A percentile compares a stretch with the other conserved stretches of the same genome.
phyloP scores from a whole-genome alignment of 169 alveolate genomes.

The Condylostoma magnum region DNA sequence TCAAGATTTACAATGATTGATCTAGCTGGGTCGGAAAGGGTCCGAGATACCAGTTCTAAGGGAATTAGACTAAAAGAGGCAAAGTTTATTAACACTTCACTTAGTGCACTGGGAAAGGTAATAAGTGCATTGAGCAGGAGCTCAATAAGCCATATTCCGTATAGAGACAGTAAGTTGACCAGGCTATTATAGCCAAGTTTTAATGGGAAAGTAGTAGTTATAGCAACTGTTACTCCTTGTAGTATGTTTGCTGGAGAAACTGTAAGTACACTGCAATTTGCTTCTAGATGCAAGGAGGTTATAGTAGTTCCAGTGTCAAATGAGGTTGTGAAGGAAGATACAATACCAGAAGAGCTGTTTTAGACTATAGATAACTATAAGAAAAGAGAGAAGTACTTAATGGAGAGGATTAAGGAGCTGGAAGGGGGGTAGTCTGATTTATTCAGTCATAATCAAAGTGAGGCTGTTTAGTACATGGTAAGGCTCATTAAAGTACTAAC shows the following conservation, averaged over 20 bases:
- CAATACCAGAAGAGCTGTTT: neutral
- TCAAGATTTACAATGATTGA: conserved; percentile 59
- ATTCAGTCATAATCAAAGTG: conserved; percentile 1
- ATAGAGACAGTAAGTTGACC: conserved; percentile 53
- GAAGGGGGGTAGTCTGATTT: neutral
- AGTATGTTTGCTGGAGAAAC: conserved; percentile 71
- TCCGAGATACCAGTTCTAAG: conserved; percentile 54
- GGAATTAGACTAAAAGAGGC: conserved; percentile 69
- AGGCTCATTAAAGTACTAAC: neutral
- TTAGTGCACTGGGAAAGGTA: conserved; percentile 41
- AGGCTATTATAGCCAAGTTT: conserved; percentile 46
- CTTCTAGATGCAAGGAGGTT: conserved; percentile 39
- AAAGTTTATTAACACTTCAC: conserved; percentile 58
- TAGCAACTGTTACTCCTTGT: conserved; percentile 77
- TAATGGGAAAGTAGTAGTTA: conserved; percentile 65
- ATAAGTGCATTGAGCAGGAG: conserved; percentile 1
- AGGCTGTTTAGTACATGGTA: conserved; percentile 9
- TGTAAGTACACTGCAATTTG: conserved; percentile 85
- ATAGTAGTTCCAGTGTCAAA: neutral
- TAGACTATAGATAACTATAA: neutral
- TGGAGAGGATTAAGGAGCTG: neutral
- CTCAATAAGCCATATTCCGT: conserved; percentile 43
- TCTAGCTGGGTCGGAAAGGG: conserved; percentile 72
- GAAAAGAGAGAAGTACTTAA: neutral
- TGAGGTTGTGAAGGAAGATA: neutral